Base-by-base conservation (phyloP, 495 filamentous ascomycete genomes). In the Aspergillus carlsbadensis region DNA sequence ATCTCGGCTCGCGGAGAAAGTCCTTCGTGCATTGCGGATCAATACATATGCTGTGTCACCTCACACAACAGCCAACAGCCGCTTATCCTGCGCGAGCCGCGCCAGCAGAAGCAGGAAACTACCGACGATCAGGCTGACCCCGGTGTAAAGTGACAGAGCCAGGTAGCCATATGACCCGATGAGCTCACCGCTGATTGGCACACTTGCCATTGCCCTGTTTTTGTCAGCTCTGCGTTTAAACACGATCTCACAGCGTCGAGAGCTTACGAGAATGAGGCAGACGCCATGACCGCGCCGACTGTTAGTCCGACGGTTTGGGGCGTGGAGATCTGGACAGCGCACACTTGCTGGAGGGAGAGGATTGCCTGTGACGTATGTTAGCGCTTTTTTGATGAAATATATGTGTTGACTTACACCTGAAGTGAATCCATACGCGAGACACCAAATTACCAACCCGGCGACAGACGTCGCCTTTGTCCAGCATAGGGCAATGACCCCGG, bases 401-500 rank as follows among this genome's bases (percentile, higher is more conserved):
- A 41, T 7, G 21, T 8, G 8, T 24, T 2, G 7, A 39, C 71
- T 60, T 55, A 77, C 74, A 0, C 74, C 74, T 10, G 71, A 75
- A 0, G 68, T 52, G 56, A 77, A 74, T 0, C 74, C 74, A 57
- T 76, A 77, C 3, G 71, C 69, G 8, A 62, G 57, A 4, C 58
- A 67, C 52, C 62, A 77, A 2, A 77, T 48, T 1, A 72, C 71
- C 26, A 75, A 35, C 0, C 73, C 73, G 0, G 65, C 65, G 2
- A 69, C 62, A 3, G 67, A 67, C 1, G 65, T 64, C 0, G 65
- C 73, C 18, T 59, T 70, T 5, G 71, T 73, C 74, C 71, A 75
- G 48, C 70, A 75, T 3, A 75, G 31, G 0, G 70, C 70, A 40
- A 75, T 67, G 0, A 91, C 72, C 3, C 75, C 80, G 0, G 86